Conservation (phyloP, 257 asterid species). For the Przewalskia tangutica region DNA sequence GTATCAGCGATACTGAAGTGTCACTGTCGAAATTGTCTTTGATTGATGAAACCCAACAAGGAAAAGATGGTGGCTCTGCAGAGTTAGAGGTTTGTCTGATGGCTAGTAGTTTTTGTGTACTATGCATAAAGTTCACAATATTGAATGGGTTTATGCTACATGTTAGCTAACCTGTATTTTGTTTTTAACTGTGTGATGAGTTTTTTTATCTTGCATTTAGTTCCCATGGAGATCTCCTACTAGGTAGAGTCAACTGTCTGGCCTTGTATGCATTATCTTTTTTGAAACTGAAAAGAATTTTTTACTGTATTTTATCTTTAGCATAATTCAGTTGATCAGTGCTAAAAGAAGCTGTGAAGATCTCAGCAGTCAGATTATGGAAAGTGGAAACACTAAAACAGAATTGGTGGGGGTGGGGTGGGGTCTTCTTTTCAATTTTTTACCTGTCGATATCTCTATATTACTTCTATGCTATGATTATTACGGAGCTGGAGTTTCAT, state of each 20-base stretch:
- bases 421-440: not conserved
- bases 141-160: not conserved
- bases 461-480: not conserved
- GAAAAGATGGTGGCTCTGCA: slow-evolving; percentile 13
- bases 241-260: not conserved
- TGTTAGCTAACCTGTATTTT: not conserved
- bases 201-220: not conserved
- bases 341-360: not conserved
- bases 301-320: not conserved
- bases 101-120: not conserved
- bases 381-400: not conserved
- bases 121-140: not conserved
- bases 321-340: not conserved
- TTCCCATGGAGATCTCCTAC: not conserved
- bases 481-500: not conserved
- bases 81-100: slow-evolving; percentile 16
- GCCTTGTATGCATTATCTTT: not conserved
- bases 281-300: too few relatives aligned
- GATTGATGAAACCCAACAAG: slow-evolving; percentile 10
- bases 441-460: not conserved
- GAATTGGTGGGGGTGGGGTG: not conserved
- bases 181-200: slow-evolving; percentile 5
- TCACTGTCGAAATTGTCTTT: slow-evolving; percentile 8
- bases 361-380: not conserved
- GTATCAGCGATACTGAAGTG: slow-evolving; percentile 8